Evolutionary conservation across 106 monocot species (phyloP).

Genomic region (Xerophyta viscosa): DNA sequence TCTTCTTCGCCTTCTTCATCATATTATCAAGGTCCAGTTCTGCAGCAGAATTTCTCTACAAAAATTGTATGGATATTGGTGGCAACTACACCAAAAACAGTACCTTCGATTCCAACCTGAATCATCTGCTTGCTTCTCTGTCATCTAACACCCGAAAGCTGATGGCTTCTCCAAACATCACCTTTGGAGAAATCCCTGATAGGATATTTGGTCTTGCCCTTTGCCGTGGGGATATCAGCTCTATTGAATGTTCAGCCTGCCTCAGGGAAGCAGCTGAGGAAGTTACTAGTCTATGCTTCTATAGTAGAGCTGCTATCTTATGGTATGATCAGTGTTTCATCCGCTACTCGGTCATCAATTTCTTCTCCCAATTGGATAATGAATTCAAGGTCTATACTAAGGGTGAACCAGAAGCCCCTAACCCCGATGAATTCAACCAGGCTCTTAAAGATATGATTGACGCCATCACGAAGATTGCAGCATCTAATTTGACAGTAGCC

Average conservation of each 20-base stretch:
- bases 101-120: conserved; percentile 23
- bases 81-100: conserved; percentile 25
- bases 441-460: not conserved
- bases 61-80: no score
- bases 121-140: conserved; percentile 8
- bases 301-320: conserved; percentile 11
- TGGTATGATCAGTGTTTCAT: conserved; percentile 41
- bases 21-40: no score
- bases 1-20: no score
- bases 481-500: not conserved
- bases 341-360: conserved; percentile 13
- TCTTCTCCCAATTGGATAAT: not conserved
- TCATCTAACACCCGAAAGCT: conserved; percentile 10
- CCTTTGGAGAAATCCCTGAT: conserved; percentile 6
- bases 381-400: not conserved
- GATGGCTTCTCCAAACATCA: conserved; percentile 13
- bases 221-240: conserved; percentile 29
- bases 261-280: conserved; percentile 10
- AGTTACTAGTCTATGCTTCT: conserved; percentile 16
- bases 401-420: not conserved
- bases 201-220: conserved; percentile 18
- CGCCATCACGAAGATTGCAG: not conserved
- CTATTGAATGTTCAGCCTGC: conserved; percentile 20
- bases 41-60: no score
- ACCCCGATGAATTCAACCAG: conserved; percentile 1